phyloP scores from a whole-genome alignment of 257 asterid genomes.

The Nicotiana benthamiana region DNA sequence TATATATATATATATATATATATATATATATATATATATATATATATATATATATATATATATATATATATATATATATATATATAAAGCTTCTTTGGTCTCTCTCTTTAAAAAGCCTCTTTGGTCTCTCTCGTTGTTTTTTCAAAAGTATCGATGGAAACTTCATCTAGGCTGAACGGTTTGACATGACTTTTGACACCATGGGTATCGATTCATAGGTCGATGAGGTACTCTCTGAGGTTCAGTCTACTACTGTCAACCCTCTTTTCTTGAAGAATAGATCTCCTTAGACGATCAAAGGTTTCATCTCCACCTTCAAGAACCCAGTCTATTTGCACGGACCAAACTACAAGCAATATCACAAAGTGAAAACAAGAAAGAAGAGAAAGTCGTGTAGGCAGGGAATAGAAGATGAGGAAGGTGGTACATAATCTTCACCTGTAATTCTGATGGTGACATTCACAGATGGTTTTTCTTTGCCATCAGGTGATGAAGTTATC shows the following conservation, averaged over 20 bases:
- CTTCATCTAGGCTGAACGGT: not conserved
- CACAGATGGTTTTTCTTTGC: conserved; percentile 37
- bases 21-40: too few species aligned
- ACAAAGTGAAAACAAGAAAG: conserved; percentile 13
- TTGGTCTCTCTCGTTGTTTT: too few species aligned
- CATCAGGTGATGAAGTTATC: conserved; percentile 48
- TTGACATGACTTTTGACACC: not conserved
- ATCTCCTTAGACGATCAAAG: conserved; percentile 26
- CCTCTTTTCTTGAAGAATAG: conserved; percentile 29
- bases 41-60: too few species aligned
- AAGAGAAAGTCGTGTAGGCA: conserved; percentile 28
- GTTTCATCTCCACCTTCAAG: conserved; percentile 46
- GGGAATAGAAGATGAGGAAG: conserved; percentile 8
- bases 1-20: too few species aligned
- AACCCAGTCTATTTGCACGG: conserved; percentile 34
- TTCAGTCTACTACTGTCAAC: conserved; percentile 39
- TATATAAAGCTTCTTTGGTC: too few species aligned
- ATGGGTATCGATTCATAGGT: conserved; percentile 29
- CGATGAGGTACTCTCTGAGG: conserved; percentile 28
- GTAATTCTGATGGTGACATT: conserved; percentile 37
- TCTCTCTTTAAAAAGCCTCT: too few species aligned
- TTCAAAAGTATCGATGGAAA: too few species aligned
- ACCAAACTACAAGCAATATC: conserved; percentile 18
- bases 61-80: too few species aligned
- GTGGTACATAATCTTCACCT: conserved; percentile 11